These are phyloP conservation scores for Mariannaea sp. DNA, from an alignment of 2,329 filamentous ascomycete genomes.

Conservation along the genomic window DNA sequence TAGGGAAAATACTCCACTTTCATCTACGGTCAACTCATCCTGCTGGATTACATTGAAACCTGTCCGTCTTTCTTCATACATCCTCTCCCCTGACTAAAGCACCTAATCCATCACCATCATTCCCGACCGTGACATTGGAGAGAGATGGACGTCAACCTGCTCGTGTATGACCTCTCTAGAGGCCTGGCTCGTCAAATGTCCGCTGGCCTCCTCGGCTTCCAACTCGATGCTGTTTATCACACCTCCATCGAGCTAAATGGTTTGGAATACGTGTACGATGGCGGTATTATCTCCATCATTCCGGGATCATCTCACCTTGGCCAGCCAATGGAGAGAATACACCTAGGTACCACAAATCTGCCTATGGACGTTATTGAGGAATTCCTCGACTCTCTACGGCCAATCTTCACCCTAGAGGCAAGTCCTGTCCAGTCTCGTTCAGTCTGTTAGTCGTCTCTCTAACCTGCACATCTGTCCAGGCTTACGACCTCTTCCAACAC, in stretches of 20 bases:
- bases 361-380: slow-evolving; percentile 83
- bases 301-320: slow-evolving; percentile 89
- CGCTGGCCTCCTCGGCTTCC: slow-evolving; percentile 56
- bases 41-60: no score
- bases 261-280: slow-evolving; percentile 90
- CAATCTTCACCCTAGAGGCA: slow-evolving; percentile 81
- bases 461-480: slow-evolving; percentile 51
- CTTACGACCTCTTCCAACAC: slow-evolving; percentile 86
- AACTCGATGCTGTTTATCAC: slow-evolving; percentile 92
- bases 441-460: not conserved
- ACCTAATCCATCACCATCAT: not conserved
- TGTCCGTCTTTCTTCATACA: not conserved
- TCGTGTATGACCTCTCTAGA: slow-evolving; percentile 79
- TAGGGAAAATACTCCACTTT: no score
- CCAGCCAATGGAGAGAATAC: slow-evolving; percentile 74
- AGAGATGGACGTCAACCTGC: slow-evolving; percentile 74
- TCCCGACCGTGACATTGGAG: not conserved
- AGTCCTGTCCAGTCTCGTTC: slow-evolving; percentile 2
- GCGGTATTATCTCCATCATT: slow-evolving; percentile 79
- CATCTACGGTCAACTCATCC: no score
- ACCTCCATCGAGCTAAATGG: slow-evolving; percentile 84
- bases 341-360: slow-evolving; percentile 76
- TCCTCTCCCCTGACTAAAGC: no score
- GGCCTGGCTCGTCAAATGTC: slow-evolving; percentile 62
- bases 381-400: slow-evolving; percentile 81